phyloP scores from a whole-genome alignment of 75 land plant species.

The Isoetes taiwanensis region DNA sequence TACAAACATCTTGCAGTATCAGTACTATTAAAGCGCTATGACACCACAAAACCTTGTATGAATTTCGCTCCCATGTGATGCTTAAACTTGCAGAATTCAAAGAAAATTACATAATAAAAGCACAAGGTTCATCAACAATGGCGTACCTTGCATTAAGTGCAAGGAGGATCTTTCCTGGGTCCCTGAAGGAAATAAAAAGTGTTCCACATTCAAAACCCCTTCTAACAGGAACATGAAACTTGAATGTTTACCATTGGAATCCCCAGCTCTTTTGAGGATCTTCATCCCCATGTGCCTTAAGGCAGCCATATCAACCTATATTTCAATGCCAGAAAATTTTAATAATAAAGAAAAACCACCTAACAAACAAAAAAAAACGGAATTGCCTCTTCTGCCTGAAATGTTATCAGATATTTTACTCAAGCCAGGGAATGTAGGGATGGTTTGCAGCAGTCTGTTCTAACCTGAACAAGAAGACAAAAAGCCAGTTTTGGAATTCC shows the following conservation, averaged over 20 bases:
- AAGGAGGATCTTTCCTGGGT: slow-evolving; percentile 24
- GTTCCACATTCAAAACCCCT: not conserved
- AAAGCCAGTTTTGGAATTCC: no score
- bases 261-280: slow-evolving; percentile 88
- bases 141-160: slow-evolving; percentile 17
- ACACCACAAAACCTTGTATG: no score
- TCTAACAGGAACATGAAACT: not conserved
- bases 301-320: slow-evolving; percentile 76
- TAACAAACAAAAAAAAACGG: no score
- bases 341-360: no score
- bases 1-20: no score
- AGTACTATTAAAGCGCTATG: no score
- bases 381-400: slow-evolving; percentile 88
- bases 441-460: slow-evolving; percentile 38
- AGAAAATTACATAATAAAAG: no score
- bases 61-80: no score
- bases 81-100: no score
- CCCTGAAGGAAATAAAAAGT: slow-evolving; percentile 8
- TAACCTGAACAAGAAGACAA: slow-evolving; percentile 49
- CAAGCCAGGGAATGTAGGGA: slow-evolving; percentile 54
- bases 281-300: slow-evolving; percentile 73
- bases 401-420: slow-evolving; percentile 44
- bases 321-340: no score
- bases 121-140: no score
- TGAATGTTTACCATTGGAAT: slow-evolving; percentile 67